These are phyloP conservation scores for Ailanthus altissimus DNA, from an alignment of 345 rosid species.

Conservation along the genomic window DNA sequence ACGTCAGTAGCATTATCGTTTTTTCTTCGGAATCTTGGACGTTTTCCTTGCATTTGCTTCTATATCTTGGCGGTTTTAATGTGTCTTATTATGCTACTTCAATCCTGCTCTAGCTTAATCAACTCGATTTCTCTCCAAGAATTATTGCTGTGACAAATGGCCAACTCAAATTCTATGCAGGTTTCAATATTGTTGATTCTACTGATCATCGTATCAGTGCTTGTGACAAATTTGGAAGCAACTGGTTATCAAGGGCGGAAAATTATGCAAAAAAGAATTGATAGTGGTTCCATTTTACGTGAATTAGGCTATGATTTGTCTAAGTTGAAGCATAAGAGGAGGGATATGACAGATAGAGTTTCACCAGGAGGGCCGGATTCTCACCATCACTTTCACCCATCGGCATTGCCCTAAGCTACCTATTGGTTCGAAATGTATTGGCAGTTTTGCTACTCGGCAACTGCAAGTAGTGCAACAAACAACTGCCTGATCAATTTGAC, in stretches of 20 bases:
- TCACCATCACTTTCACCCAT: conserved; percentile 30
- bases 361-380: conserved; percentile 46
- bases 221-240: conserved; percentile 16
- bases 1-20: conserved; percentile 18
- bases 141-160: conserved; percentile 15
- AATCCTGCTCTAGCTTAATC: neutral
- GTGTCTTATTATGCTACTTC: neutral
- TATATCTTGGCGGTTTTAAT: conserved; percentile 18
- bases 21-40: conserved; percentile 12
- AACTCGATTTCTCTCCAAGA: neutral
- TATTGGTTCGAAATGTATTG: neutral
- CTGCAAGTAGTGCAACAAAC: neutral
- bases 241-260: conserved; percentile 19
- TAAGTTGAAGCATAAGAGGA: conserved; percentile 16
- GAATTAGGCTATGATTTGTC: conserved; percentile 25
- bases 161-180: conserved; percentile 11
- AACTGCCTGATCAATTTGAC: too few relatives aligned
- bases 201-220: conserved; percentile 25
- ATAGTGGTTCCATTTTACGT: conserved; percentile 22
- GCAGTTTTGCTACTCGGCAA: neutral
- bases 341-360: conserved; percentile 20
- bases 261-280: conserved; percentile 18
- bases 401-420: conserved; percentile 18
- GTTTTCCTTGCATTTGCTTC: neutral
- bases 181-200: conserved; percentile 27